Percentiles rank a stretch among this genome's conserved stretches.
phyloP scores from a whole-genome alignment of 495 filamentous ascomycete species.

The Annulohypoxylon moriforme region DNA sequence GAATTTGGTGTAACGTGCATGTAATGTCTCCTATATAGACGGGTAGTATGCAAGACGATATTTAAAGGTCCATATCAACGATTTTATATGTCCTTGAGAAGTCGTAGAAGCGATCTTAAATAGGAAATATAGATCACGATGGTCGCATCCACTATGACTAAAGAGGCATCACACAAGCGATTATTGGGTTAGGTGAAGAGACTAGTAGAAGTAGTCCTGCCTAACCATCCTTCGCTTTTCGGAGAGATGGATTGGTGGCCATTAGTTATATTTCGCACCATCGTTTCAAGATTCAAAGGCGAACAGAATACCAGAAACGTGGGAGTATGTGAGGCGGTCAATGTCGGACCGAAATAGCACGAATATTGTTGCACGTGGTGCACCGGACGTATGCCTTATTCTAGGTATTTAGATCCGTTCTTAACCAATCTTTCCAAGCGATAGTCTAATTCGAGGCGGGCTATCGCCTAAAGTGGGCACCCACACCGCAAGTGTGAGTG shows the following conservation, averaged over 20 bases:
- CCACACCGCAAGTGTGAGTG: not conserved
- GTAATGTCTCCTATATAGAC: not conserved
- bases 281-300: not conserved
- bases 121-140: not conserved
- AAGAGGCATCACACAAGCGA: not conserved
- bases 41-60: not conserved
- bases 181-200: not conserved
- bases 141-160: not conserved
- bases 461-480: not conserved
- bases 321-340: not conserved
- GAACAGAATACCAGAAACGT: slow-evolving; percentile 1
- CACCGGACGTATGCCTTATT: not conserved
- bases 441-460: not conserved
- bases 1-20: not conserved
- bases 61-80: not conserved
- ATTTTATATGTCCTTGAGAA: not conserved
- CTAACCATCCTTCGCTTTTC: slow-evolving; percentile 10
- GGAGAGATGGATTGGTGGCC: not conserved
- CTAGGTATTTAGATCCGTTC: not conserved
- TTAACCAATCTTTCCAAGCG: not conserved
- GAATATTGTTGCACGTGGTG: not conserved
- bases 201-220: not conserved
- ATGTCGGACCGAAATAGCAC: not conserved
- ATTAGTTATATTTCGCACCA: not conserved
- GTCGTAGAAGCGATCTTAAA: not conserved